These are phyloP conservation scores for Baorangia bicolor DNA, from an alignment of 768 basidiomycete genomes.

Conservation along the genomic window DNA sequence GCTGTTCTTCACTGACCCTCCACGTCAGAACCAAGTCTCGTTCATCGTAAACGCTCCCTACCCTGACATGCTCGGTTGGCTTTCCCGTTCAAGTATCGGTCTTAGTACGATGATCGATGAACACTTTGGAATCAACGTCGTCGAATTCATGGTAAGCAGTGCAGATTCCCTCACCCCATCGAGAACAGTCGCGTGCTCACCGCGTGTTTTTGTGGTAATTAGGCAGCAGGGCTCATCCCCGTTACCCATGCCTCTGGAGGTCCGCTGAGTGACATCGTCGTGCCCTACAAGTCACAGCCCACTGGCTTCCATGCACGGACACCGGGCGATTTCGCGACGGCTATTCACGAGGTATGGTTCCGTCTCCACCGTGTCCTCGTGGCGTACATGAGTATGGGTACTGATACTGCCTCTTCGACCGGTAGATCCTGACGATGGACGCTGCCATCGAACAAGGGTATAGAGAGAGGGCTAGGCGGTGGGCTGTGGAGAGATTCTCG, in stretches of 20 bases:
- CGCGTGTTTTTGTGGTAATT: constrained; percentile 8
- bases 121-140: constrained; percentile 97
- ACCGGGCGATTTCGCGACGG: constrained; percentile 61
- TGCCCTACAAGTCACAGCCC: constrained; percentile 66
- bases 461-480: constrained; percentile 63
- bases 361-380: background rate
- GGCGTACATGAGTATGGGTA: background rate
- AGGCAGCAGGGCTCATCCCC: constrained; percentile 95
- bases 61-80: constrained; percentile 61
- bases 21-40: constrained; percentile 58
- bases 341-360: constrained; percentile 51
- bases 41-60: constrained; percentile 87
- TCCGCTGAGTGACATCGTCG: constrained; percentile 87
- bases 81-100: constrained; percentile 78
- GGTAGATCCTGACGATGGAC: constrained; percentile 49
- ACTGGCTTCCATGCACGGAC: constrained; percentile 86
- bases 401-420: constrained; percentile 10
- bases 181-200: constrained; percentile 11
- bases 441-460: constrained; percentile 56
- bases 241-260: constrained; percentile 93
- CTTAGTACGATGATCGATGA: constrained; percentile 98
- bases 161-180: background rate
- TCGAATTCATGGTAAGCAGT: constrained; percentile 87
- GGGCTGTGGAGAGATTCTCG: constrained; percentile 74
- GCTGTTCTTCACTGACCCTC: background rate